Base-by-base conservation (phyloP, 2,329 filamentous ascomycete genomes). In the Aspergillus novoparasiticus region DNA sequence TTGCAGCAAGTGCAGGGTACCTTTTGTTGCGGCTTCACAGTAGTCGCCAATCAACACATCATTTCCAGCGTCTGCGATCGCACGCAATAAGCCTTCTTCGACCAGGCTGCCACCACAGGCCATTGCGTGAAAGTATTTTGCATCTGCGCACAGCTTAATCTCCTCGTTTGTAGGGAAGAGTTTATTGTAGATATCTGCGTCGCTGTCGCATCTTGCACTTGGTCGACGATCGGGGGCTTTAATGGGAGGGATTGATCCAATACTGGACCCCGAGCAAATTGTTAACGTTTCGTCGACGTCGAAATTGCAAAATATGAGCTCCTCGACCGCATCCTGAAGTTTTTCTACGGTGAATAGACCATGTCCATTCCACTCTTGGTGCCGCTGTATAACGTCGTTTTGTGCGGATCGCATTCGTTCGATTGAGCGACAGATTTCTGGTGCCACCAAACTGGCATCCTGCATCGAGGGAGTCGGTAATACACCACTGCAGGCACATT, bases 121-220 rank as follows among this genome's bases (percentile, higher is more conserved):
- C 4, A 95, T 91, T 66, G 90, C 84, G 78, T 94, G 95, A 81
- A 90, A 89, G 71, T 93, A 84, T 75, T 95, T 72, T 28, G 70
- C 68, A 51, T 72, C 70, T 0, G 61, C 57, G 39, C 60, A 66
- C 11, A 72, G 54, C 51, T 72, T 71, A n/a, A 71, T 58, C 28
- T 63, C 28, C 46, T 71, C 70, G 2, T 51, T 11, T 11, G 64
- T 69, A 1, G 70, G 69, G 41, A 67, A 72, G 8, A 68, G 23
- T 21, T 67, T 61, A 43, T 64, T 60, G 26, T 26, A 58, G 5
- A 67, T 59, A 4, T 30, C 54, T 1, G 60, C 30, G 3, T 48
- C 54, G 2, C 57, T 67, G 41, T 70, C 68, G 36, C 50, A 39
- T n/a, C 23, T n/a, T 2, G 57, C n/a, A 39, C 61, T 66, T 6